A percentile compares a stretch with the other conserved stretches of the same genome.
phyloP scores from a whole-genome alignment of 2,329 filamentous ascomycete genomes.

The Aschersonia sp. region DNA sequence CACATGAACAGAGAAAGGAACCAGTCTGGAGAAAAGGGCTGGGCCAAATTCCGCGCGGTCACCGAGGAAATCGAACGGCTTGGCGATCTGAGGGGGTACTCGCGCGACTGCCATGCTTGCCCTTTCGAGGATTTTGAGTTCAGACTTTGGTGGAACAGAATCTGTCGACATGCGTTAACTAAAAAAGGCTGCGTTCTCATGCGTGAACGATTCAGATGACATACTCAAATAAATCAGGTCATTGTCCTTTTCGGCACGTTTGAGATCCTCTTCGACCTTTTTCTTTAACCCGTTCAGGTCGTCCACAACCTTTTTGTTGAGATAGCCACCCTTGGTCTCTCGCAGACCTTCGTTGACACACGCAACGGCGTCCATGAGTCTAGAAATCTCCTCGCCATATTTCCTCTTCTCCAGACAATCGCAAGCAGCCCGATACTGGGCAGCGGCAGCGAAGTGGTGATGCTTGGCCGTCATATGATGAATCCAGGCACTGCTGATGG shows the following conservation, averaged over 20 bases:
- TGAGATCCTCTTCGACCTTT: constrained; percentile 73
- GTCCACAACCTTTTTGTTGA: constrained; percentile 67
- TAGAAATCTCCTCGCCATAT: constrained; percentile 89
- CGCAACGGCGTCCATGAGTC: constrained; percentile 64
- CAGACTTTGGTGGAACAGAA: constrained; percentile 73
- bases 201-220: constrained; percentile 9
- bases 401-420: constrained; percentile 87
- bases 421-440: constrained; percentile 80
- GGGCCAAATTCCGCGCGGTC: constrained; percentile 69
- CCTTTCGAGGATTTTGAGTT: constrained; percentile 71
- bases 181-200: not conserved
- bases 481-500: constrained; percentile 89
- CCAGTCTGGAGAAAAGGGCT: constrained; percentile 77
- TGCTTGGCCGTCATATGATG: constrained; percentile 96
- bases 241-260: constrained; percentile 89
- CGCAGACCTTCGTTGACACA: constrained; percentile 80
- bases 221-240: constrained; percentile 81
- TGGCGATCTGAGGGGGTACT: constrained; percentile 66
- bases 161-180: constrained; percentile 28
- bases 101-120: constrained; percentile 77
- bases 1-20: constrained; percentile 90
- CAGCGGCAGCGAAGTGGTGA: constrained; percentile 90
- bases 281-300: constrained; percentile 75
- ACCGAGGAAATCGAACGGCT: constrained; percentile 67
- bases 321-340: constrained; percentile 56